A percentile compares a stretch with the other conserved stretches of the same genome.
phyloP scores from a whole-genome alignment of 2,329 filamentous ascomycete species.

The Colletotrichum filicis region DNA sequence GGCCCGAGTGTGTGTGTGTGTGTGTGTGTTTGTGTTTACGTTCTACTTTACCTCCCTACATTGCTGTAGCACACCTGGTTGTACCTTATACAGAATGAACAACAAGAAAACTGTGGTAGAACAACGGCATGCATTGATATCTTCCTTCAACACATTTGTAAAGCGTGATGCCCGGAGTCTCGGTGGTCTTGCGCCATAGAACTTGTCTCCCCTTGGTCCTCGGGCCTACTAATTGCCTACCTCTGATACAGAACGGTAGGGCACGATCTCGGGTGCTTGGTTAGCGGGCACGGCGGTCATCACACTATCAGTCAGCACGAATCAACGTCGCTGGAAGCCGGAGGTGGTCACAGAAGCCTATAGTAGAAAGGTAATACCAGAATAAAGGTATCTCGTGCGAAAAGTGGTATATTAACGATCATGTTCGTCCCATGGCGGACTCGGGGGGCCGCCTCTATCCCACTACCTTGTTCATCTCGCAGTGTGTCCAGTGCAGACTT shows the following conservation, averaged over 20 bases:
- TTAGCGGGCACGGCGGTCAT: background rate
- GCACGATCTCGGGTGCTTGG: background rate
- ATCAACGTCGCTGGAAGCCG: too few species aligned
- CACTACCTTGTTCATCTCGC: too few species aligned
- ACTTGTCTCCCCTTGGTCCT: background rate
- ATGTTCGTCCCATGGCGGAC: background rate
- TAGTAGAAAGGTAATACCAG: background rate
- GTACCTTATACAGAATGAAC: background rate
- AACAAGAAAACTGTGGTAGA: background rate
- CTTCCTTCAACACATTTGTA: background rate
- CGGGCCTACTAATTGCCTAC: background rate
- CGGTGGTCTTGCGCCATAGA: background rate
- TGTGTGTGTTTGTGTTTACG: too few species aligned
- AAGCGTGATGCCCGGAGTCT: background rate
- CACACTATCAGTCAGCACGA: too few species aligned
- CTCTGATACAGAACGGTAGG: background rate
- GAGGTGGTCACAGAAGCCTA: too few species aligned
- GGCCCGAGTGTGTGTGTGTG: background rate
- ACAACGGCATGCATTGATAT: too few species aligned
- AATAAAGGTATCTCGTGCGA: background rate
- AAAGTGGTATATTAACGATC: conserved; percentile 9
- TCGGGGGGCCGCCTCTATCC: background rate
- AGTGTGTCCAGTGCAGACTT: background rate
- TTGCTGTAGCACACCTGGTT: background rate
- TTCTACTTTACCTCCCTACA: too few species aligned